Evolutionary conservation across 768 basidiomycete species (phyloP), one percentile per base, ranked within the genome.

Genomic region (Inosperma sp.): DNA sequence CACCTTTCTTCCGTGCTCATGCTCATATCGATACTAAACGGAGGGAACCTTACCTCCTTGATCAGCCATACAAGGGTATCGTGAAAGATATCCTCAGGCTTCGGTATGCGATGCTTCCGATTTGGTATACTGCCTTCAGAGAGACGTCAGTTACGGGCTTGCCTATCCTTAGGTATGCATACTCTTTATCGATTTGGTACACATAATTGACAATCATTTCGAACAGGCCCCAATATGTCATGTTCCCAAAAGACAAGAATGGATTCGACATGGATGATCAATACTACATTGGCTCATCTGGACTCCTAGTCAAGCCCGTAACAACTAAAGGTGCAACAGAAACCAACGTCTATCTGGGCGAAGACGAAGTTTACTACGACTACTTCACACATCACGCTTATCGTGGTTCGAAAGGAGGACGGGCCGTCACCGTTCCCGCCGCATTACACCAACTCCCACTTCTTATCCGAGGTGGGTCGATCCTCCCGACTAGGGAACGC

Each of bases 41-140:
- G 35, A 85, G 96, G 33, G 96, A 99, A 68, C 95, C 95, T 1
- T 99, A 85, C 76, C 76, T 98, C 0, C 78, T 88, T 42, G 90
- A 92, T 9, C 85, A 96, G 59, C 93, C 94, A 3, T 86, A 89
- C 74, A 90, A 88, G 72, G 75, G 80, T 29, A 86, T 92, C 43
- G 68, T 97, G 36, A 81, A 85, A 30, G 83, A 90, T 55, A 77
- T 84, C 45, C 71, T 99, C 41, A 79, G 85, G 21, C 70, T 97
- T 49, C 73, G 96, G 37, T 98, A 99, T 68, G 75, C 79, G 31
- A 78, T 97, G 71, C 71, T 99, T 22, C 91, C 93, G 0, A 76
- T 94, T 13, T 97, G 95, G 94, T 99, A 99, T 66, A 97, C 90
- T n/a, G 90, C 90, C 2, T 97, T 98, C 82, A 78, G 83, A 35